Evolutionary conservation across 768 basidiomycete species (phyloP), one percentile per base, ranked within the genome.

Genomic region (Leccinum obscurum): DNA sequence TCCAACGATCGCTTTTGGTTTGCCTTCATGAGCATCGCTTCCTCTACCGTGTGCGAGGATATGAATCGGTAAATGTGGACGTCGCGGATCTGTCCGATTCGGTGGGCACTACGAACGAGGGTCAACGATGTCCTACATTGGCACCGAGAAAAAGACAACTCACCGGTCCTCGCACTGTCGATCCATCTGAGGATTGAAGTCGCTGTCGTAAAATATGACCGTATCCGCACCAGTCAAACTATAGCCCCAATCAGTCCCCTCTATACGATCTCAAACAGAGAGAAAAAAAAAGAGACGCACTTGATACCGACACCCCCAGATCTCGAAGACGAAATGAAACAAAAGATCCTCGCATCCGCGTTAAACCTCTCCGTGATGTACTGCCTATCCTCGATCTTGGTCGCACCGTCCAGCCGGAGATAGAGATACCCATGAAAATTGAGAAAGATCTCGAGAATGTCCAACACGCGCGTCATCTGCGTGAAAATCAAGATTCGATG

Each of bases 121-220:
- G 32, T 49, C 24, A 63, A 37, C 49, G 39, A 48, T 30, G n/a
- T 32, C 3, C 15, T 14, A 8, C 3, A n/a, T 41, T 34, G 15
- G 10, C 1, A 5, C 8, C 44, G 20, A 52, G 34, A 39, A 48
- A 14, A 20, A 44, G 26, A 48, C 4, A n/a, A 66, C 83, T 62
- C 70, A 88, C 88, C 90, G 82, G 75, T 98, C 96, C 75, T 95
- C 93, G 66, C 97, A 98, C 71, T 99, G 96, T 50, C 90, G 81
- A 72, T 99, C 96, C 92, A 96, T 97, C 72, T 97, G 95, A 1
- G 95, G 95, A 67, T 93, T 94, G 80, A 96, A 97, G 73, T 97
- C 95, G 61, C 92, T 93, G 70, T 98, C 96, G 69, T 96, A 98
- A 74, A 99, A 95, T 57, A 99, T 85, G 67, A 99, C 96, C 0